Base-by-base conservation (phyloP, 805 yeast species). In the Wickerhamiella kazuoi region DNA sequence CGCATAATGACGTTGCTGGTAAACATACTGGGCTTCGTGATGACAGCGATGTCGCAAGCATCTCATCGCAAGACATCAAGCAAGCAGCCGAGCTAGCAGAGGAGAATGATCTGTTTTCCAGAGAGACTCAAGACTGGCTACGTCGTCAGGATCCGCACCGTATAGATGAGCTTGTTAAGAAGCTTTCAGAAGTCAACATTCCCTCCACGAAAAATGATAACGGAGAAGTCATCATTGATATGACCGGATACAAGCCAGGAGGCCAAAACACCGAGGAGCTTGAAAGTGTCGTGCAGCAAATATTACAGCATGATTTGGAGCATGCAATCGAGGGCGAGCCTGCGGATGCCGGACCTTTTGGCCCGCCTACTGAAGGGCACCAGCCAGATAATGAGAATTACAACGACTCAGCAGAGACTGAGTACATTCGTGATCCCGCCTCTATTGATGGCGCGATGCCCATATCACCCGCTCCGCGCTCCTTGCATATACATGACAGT, bases 201-300 rank as follows among this genome's bases (percentile, higher is more conserved):
- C 95, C 96, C 1, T 76, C 93, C 21, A 81, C 76, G 47, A 70
- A 86, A 29, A 93, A 81, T 45, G 76, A 78, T 44, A 80, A 82
- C 50, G 98, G 98, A 11, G 94, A 84, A 53, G 67, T 90, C 49
- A 71, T 84, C 32, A 62, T 90, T 34, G 98, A 90, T 60, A 82
- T 87, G 76, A 93, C 84, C 50, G 98, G 98, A 15, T 90, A 90
- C 60, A 87, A 86, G 59, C 79, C 93, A 26, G 83, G 77, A 50
- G 52, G 53, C 28, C 46, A 46, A 33, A 46, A 50, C 40, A 79
- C 76, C 38, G 74, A 76, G 47, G 82, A 78, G 54, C 72, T 79
- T 31, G 94, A 84, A 54, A 75, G 75, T 37, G 62, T 79, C 29
- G 71, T 90, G 43, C 74, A 74, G 48, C 75, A 77, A 47, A 64